Percentiles rank a stretch among this genome's conserved stretches.
phyloP scores from a whole-genome alignment of 352 stramenopile species.

The Phytophthora nicotianae region DNA sequence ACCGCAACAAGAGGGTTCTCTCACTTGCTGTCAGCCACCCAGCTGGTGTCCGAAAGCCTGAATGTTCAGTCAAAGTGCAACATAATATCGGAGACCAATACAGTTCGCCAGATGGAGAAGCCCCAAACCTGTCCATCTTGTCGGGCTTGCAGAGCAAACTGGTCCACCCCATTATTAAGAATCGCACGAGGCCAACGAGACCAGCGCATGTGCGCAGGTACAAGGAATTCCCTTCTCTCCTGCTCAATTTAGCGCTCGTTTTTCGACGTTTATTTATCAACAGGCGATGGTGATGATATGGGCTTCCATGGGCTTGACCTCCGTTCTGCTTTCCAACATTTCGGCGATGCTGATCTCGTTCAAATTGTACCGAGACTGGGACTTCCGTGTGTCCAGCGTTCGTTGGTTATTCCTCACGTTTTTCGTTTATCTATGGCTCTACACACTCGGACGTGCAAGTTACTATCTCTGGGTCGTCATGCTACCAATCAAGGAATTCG shows the following conservation, averaged over 20 bases:
- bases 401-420: conserved; percentile 66
- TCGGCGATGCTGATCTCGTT: conserved; percentile 43
- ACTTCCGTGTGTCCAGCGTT: conserved; percentile 56
- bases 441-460: conserved; percentile 34
- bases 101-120: conserved; percentile 28
- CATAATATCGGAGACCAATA: conserved; percentile 17
- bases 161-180: conserved; percentile 15
- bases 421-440: conserved; percentile 57
- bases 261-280: conserved; percentile 21
- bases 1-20: conserved; percentile 11
- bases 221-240: conserved; percentile 6
- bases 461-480: conserved; percentile 53
- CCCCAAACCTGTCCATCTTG: conserved; percentile 26
- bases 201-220: conserved; percentile 32
- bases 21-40: conserved; percentile 5
- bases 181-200: conserved; percentile 6
- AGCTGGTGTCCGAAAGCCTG: conserved; percentile 21
- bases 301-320: conserved; percentile 33
- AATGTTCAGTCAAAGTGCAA: conserved; percentile 5
- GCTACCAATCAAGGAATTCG: conserved; percentile 38
- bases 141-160: conserved; percentile 18
- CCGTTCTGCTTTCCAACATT: conserved; percentile 42
- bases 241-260: conserved; percentile 6
- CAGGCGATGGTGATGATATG: conserved; percentile 40
- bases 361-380: conserved; percentile 53